phyloP scores from a whole-genome alignment of 2,329 filamentous ascomycete species.

The Cytospora leucostoma region DNA sequence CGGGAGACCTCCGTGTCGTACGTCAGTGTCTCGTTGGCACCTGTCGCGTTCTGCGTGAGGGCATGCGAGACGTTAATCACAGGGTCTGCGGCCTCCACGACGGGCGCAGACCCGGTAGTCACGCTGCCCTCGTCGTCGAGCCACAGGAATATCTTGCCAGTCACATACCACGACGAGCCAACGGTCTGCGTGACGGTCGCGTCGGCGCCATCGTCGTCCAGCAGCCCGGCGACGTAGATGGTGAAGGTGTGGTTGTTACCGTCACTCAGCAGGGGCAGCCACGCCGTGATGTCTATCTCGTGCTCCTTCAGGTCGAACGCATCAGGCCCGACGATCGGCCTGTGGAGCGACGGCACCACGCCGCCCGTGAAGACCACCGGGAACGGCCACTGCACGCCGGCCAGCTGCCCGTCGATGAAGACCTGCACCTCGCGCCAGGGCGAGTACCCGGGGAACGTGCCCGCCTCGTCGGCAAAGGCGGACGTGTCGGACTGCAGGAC shows the following conservation, averaged over 20 bases:
- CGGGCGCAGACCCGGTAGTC: conserved; percentile 50
- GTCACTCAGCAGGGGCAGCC: conserved; percentile 69
- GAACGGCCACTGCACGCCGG: conserved; percentile 79
- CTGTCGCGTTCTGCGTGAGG: conserved; percentile 48
- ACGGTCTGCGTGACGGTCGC: conserved; percentile 56
- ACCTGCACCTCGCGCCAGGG: conserved; percentile 80
- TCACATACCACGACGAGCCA: conserved; percentile 72
- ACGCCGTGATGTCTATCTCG: conserved; percentile 81
- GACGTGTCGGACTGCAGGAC: conserved; percentile 62
- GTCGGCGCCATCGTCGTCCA: conserved; percentile 53
- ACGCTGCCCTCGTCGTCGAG: conserved; percentile 53
- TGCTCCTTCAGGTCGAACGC: conserved; percentile 78
- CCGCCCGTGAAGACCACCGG: conserved; percentile 83
- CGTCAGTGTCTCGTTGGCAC: conserved; percentile 59
- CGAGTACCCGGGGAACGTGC: conserved; percentile 64
- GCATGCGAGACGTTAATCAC: conserved; percentile 52
- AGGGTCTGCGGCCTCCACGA: conserved; percentile 40
- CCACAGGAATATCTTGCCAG: conserved; percentile 82
- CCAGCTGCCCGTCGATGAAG: conserved; percentile 69
- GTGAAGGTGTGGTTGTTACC: conserved; percentile 66
- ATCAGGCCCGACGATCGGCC: conserved; percentile 76
- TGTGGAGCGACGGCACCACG: conserved; percentile 73
- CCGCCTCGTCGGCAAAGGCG: conserved; percentile 59
- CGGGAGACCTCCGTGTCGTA: conserved; percentile 61
- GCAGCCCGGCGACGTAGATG: conserved; percentile 66